Evolutionary conservation across 2,329 filamentous ascomycete species (phyloP).

Genomic region (Colletotrichum tofieldiae): DNA sequence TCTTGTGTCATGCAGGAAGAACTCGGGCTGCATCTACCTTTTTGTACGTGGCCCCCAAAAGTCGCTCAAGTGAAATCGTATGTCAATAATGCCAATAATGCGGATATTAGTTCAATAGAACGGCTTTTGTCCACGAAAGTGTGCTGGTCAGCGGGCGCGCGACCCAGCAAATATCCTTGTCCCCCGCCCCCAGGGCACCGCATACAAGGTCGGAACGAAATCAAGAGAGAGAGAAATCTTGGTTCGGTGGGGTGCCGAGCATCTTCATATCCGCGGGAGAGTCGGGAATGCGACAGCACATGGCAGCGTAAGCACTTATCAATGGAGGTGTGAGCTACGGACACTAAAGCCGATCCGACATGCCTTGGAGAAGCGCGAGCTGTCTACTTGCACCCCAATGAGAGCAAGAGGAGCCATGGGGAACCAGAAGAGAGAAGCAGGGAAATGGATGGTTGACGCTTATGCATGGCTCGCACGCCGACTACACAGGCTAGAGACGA

Average conservation of each 20-base stretch:
- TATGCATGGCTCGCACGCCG: neutral
- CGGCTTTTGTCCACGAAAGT: slow-evolving; percentile 3
- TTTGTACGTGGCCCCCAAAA: slow-evolving; percentile 32
- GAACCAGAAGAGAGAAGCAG: neutral
- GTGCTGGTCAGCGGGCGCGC: slow-evolving; percentile 11
- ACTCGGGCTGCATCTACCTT: slow-evolving; percentile 18
- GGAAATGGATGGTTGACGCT: neutral
- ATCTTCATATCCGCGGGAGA: neutral
- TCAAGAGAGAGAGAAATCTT: neutral
- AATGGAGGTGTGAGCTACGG: neutral
- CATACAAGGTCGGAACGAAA: slow-evolving; percentile 14
- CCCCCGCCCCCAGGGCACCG: slow-evolving; percentile 17
- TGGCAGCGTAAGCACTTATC: slow-evolving; percentile 24
- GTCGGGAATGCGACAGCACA: neutral
- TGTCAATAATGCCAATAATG: neutral
- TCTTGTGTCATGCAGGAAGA: neutral
- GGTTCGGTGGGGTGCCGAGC: slow-evolving; percentile 26
- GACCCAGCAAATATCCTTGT: slow-evolving; percentile 34
- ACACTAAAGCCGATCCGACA: neutral
- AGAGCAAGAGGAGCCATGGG: neutral
- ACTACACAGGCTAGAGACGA: neutral
- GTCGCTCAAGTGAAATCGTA: neutral
- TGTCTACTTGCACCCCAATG: neutral
- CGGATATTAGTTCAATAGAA: slow-evolving; percentile 13
- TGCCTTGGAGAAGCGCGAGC: neutral